Conservation (phyloP, 2,329 filamentous ascomycete genomes). For the Aspergillus sp. region DNA sequence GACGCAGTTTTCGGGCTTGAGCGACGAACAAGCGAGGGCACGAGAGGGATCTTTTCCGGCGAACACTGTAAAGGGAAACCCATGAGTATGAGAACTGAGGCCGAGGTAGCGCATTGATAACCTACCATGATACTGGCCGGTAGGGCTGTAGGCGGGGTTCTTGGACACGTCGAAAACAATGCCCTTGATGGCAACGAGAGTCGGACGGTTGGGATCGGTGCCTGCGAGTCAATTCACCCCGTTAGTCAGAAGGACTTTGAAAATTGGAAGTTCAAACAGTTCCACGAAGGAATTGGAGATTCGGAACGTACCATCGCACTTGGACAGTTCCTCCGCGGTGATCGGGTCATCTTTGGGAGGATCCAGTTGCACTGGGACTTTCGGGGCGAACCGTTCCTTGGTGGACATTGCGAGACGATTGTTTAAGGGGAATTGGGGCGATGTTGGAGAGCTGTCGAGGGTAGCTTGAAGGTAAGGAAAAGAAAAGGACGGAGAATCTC, state of each 20-base stretch:
- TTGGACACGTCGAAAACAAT: constrained; percentile 91
- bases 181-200: constrained; percentile 70
- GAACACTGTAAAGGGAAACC: constrained; percentile 68
- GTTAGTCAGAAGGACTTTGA: not conserved
- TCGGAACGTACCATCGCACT: constrained; percentile 68
- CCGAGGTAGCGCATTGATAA: not conserved
- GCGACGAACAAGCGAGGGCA: constrained; percentile 80
- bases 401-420: constrained; percentile 5
- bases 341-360: constrained; percentile 89
- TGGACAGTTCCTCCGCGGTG: constrained; percentile 72
- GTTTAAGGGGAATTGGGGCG: not conserved
- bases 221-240: constrained; percentile 23
- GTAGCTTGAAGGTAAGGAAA: constrained; percentile 2
- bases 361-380: constrained; percentile 56
- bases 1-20: constrained; percentile 78
- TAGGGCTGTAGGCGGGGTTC: constrained; percentile 81
- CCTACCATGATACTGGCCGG: constrained; percentile 81
- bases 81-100: not conserved
- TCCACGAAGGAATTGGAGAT: constrained; percentile 30
- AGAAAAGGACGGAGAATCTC: constrained; percentile 3
- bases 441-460: not conserved
- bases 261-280: constrained; percentile 5
- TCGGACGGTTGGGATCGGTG: constrained; percentile 49
- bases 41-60: constrained; percentile 94
- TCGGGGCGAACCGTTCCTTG: constrained; percentile 41